Percentiles rank a stretch among this genome's conserved stretches.
phyloP scores from a whole-genome alignment of 1,139 yeast species.

The Eremothecium gossypii region DNA sequence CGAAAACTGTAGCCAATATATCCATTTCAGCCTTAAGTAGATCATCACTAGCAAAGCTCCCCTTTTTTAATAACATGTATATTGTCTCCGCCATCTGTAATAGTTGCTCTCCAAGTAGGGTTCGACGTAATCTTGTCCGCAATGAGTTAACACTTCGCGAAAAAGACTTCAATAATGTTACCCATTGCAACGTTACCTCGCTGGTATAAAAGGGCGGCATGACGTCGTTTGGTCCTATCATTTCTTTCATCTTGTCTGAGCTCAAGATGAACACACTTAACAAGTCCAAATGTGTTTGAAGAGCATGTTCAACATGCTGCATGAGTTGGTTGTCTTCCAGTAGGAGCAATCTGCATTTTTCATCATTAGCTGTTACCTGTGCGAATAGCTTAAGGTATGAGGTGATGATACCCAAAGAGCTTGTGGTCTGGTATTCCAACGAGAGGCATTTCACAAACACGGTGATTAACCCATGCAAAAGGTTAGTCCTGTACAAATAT shows the following conservation, averaged over 20 bases:
- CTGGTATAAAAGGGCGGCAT: constrained; percentile 24
- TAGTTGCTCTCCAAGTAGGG: constrained; percentile 43
- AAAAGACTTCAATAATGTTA: constrained; percentile 49
- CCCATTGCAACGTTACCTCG: constrained; percentile 22
- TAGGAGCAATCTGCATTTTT: constrained; percentile 18
- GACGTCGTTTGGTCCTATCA: constrained; percentile 5
- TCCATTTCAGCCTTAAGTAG: constrained; percentile 30
- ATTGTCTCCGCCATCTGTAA: constrained; percentile 34
- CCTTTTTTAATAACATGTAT: constrained; percentile 20
- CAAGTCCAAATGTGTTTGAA: constrained; percentile 18
- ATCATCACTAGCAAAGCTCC: constrained; percentile 20
- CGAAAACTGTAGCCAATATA: constrained; percentile 48
- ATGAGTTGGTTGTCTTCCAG: constrained; percentile 18
- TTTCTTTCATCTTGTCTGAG: constrained; percentile 10
- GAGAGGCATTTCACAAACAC: constrained; percentile 20
- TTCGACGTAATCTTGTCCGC: constrained; percentile 58
- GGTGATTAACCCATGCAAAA: constrained; percentile 20
- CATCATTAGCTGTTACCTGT: constrained; percentile 24
- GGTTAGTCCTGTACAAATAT: constrained; percentile 19
- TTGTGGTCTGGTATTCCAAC: constrained; percentile 13
- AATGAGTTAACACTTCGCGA: constrained; percentile 66
- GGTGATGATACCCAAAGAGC: constrained; percentile 14
- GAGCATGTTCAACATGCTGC: constrained; percentile 18
- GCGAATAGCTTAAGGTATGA: constrained; percentile 24
- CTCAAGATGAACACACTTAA: constrained; percentile 17